Percentiles rank a stretch among this genome's conserved stretches.
phyloP scores from a whole-genome alignment of 1,284 basidiomycete species.

The Ganoderma sinense region DNA sequence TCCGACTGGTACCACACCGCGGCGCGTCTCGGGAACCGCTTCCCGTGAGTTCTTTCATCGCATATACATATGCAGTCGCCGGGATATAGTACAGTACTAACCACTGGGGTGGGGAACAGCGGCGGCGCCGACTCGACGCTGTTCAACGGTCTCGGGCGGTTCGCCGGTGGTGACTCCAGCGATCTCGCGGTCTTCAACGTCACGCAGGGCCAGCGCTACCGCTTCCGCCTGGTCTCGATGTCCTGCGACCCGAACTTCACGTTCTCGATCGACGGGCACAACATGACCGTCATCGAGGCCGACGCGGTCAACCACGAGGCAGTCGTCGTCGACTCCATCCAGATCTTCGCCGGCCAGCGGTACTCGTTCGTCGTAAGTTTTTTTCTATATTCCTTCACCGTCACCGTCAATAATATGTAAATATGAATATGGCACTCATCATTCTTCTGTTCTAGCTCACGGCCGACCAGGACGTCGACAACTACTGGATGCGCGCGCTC shows the following conservation, averaged over 20 bases:
- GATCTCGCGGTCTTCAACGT: slow-evolving; percentile 35
- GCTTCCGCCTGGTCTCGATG: slow-evolving; percentile 32
- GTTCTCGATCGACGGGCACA: slow-evolving; percentile 44
- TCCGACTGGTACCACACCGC: slow-evolving; percentile 29
- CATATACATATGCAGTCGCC: background rate
- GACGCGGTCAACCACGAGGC: slow-evolving; percentile 40
- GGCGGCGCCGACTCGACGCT: slow-evolving; percentile 42
- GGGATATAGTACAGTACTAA: background rate
- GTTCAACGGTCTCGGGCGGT: slow-evolving; percentile 42
- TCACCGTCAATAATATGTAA: slow-evolving; percentile 32
- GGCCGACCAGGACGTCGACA: slow-evolving; percentile 44
- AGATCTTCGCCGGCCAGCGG: no score
- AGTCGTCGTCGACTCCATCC: slow-evolving; percentile 36
- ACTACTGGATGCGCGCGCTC: slow-evolving; percentile 38
- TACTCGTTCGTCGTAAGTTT: slow-evolving; percentile 36
- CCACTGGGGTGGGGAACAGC: background rate
- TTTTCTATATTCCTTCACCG: no score
- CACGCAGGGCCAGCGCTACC: slow-evolving; percentile 39
- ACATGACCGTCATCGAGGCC: slow-evolving; percentile 43
- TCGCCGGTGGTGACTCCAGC: background rate
- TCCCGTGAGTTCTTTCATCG: slow-evolving; percentile 19
- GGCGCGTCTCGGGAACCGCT: slow-evolving; percentile 15
- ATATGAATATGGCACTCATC: background rate
- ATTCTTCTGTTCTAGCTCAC: slow-evolving; percentile 18
- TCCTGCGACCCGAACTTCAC: slow-evolving; percentile 39